Conservation (phyloP, 495 filamentous ascomycete genomes). For the Aspergillus cavernicola region DNA sequence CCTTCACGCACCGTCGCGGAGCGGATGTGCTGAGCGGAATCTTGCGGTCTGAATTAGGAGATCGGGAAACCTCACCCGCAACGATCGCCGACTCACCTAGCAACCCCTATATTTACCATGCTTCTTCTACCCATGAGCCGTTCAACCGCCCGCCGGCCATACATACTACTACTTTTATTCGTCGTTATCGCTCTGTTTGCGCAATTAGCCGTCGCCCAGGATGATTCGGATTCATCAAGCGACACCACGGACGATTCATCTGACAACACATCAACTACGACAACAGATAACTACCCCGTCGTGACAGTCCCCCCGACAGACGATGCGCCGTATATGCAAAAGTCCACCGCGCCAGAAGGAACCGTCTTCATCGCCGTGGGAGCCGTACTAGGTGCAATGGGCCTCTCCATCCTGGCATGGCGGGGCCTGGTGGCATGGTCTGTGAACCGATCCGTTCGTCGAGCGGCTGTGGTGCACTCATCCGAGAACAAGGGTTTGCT, state of each 20-base stretch:
- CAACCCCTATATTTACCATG: conserved; percentile 7
- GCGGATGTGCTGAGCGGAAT: not conserved
- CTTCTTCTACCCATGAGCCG: conserved; percentile 19
- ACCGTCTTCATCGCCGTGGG: conserved; percentile 96
- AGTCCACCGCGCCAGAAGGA: conserved; percentile 84
- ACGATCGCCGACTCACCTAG: not conserved
- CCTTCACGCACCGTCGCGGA: not conserved
- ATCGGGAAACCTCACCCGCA: not conserved
- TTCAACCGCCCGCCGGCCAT: conserved; percentile 24
- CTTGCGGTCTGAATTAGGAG: not conserved
- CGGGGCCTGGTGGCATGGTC: conserved; percentile 87
- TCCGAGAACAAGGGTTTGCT: conserved; percentile 62
- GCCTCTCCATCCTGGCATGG: conserved; percentile 77
- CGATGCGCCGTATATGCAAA: conserved; percentile 91
- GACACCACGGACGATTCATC: not conserved
- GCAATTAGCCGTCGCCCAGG: conserved; percentile 19
- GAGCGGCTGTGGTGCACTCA: conserved; percentile 69
- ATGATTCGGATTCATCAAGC: not conserved
- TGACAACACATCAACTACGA: conserved; percentile 13
- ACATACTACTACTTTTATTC: conserved; percentile 21
- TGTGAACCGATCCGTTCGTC: conserved; percentile 79
- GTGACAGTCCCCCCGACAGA: conserved; percentile 74
- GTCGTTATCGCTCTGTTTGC: conserved; percentile 17
- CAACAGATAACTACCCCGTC: conserved; percentile 27
- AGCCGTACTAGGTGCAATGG: conserved; percentile 78